phyloP scores from a whole-genome alignment of 2,329 filamentous ascomycete species.

The Ophidiomyces ophidiicola region DNA sequence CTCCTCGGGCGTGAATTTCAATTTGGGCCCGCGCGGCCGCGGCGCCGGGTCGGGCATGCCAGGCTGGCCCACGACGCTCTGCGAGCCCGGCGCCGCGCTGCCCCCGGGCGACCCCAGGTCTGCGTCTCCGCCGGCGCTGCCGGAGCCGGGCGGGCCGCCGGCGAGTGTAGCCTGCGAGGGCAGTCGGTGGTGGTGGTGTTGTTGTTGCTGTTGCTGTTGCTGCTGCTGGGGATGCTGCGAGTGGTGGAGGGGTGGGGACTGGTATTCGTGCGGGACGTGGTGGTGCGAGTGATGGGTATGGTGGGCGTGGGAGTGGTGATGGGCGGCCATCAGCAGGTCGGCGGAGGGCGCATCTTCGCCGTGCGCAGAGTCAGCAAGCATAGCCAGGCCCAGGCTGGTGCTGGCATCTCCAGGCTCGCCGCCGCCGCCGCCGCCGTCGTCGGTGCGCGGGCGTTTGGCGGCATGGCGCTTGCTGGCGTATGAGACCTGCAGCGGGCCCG shows the following conservation, averaged over 20 bases:
- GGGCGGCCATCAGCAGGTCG: slow-evolving; percentile 27
- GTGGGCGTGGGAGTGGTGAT: slow-evolving; percentile 22
- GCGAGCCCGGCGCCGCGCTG: slow-evolving; percentile 47
- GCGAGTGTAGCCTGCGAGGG: slow-evolving; percentile 59
- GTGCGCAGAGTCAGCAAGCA: slow-evolving; percentile 24
- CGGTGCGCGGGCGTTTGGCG: slow-evolving; percentile 27
- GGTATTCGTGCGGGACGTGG: slow-evolving; percentile 22
- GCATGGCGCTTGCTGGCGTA: slow-evolving; percentile 21
- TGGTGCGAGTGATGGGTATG: slow-evolving; percentile 22
- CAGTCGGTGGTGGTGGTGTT: slow-evolving; percentile 64
- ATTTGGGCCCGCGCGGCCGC: slow-evolving; percentile 70
- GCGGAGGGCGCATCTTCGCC: slow-evolving; percentile 24
- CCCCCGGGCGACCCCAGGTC: slow-evolving; percentile 32
- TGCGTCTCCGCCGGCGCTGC: slow-evolving; percentile 54
- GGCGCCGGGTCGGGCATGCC: slow-evolving; percentile 79
- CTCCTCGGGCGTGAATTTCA: slow-evolving; percentile 89
- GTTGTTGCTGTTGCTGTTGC: too few species aligned
- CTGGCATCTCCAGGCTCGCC: slow-evolving; percentile 20
- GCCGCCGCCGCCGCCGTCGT: slow-evolving; percentile 20
- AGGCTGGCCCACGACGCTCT: slow-evolving; percentile 73
- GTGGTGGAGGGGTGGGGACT: slow-evolving; percentile 38
- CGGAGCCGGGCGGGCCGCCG: too few species aligned
- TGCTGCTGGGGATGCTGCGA: too few species aligned
- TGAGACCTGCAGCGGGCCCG: slow-evolving; percentile 25
- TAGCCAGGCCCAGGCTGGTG: slow-evolving; percentile 24